phyloP scores from a whole-genome alignment of 148 eudicot species.

The Vaccinium corymbosum region DNA sequence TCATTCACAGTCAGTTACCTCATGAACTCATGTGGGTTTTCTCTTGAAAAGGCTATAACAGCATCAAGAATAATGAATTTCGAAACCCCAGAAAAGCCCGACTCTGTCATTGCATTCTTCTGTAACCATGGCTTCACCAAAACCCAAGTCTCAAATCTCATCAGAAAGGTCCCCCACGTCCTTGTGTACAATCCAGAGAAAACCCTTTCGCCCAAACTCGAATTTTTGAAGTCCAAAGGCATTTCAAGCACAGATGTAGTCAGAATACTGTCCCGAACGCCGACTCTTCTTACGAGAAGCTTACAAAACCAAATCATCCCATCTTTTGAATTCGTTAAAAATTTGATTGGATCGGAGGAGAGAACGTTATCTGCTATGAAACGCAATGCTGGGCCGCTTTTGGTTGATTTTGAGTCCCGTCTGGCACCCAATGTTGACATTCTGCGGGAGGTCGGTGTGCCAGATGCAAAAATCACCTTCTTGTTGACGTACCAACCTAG shows the following conservation, averaged over 20 bases:
- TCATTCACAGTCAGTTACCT: conserved; percentile 6
- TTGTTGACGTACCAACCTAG: neutral
- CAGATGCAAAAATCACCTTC: neutral
- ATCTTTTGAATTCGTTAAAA: neutral
- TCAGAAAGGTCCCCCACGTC: neutral
- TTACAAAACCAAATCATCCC: conserved; percentile 4
- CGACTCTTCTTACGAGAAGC: neutral
- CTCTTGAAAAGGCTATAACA: neutral
- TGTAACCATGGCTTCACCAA: conserved; percentile 11
- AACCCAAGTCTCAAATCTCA: conserved; percentile 5
- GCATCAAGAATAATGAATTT: neutral
- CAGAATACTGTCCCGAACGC: neutral
- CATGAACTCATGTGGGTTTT: conserved; percentile 16
- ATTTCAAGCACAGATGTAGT: conserved; percentile 5
- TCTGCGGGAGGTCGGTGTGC: conserved; percentile 11
- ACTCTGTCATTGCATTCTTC: conserved; percentile 1
- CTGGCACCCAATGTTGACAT: conserved; percentile 3
- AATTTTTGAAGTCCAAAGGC: conserved; percentile 11
- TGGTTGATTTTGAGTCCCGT: neutral
- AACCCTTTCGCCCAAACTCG: conserved; percentile 18
- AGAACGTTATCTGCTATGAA: conserved; percentile 1
- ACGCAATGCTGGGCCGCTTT: neutral
- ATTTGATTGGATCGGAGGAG: conserved; percentile 1
- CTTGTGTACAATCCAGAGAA: neutral
- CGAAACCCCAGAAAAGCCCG: neutral